Evolutionary conservation across 2,329 filamentous ascomycete species (phyloP).

Genomic region (Furcasterigmium furcatum): DNA sequence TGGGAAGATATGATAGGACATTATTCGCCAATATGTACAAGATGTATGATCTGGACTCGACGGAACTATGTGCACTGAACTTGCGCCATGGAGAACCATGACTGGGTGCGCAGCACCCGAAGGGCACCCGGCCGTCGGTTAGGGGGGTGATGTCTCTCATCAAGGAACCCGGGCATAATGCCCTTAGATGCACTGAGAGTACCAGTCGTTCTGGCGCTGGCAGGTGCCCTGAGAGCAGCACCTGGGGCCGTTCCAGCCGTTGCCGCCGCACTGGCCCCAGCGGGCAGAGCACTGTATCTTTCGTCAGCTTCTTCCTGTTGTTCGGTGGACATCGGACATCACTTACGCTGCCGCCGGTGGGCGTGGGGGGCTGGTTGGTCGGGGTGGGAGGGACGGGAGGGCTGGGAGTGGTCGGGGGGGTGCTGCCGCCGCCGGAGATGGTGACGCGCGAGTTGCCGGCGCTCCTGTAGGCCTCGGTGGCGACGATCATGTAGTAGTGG

Average conservation of each 20-base stretch:
- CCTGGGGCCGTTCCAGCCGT: slow-evolving; percentile 17
- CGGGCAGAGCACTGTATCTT: slow-evolving; percentile 11
- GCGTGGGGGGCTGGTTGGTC: not conserved
- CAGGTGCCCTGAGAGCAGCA: slow-evolving; percentile 19
- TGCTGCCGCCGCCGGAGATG: slow-evolving; percentile 6
- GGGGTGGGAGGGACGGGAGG: slow-evolving; percentile 2
- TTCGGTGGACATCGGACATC: accelerated
- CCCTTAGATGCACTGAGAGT: slow-evolving; percentile 16
- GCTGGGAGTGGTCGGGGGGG: slow-evolving; percentile 3
- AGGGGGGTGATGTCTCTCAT: no score
- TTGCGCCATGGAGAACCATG: no score
- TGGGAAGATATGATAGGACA: no score
- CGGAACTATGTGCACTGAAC: no score
- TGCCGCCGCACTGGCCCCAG: slow-evolving; percentile 18
- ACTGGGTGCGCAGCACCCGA: no score
- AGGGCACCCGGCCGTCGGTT: no score
- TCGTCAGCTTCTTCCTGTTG: not conserved
- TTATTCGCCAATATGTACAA: no score
- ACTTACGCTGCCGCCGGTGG: slow-evolving; percentile 7
- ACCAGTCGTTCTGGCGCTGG: slow-evolving; percentile 17
- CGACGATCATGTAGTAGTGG: slow-evolving; percentile 51
- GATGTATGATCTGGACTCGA: no score
- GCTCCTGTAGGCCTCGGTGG: slow-evolving; percentile 43
- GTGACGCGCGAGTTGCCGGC: slow-evolving; percentile 20
- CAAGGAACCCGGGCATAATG: not conserved